These are phyloP conservation scores for Cajanus cajan DNA, from an alignment of 306 rosid species.

Conservation along the genomic window DNA sequence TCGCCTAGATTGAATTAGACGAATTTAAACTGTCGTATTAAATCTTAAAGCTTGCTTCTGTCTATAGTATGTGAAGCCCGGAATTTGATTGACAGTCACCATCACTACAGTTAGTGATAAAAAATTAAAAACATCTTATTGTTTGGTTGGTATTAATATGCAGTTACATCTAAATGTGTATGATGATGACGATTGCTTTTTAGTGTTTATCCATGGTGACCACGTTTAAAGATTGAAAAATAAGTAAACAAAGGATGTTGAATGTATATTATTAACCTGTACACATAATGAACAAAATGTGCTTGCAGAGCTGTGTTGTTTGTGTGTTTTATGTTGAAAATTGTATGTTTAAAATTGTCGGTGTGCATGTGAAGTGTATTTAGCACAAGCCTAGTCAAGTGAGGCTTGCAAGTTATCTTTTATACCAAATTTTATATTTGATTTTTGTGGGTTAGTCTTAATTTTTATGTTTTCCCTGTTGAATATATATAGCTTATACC, in stretches of 20 bases:
- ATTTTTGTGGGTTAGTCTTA: neutral
- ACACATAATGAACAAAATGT: constrained; percentile 7
- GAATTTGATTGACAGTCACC: constrained; percentile 1
- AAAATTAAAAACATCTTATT: neutral
- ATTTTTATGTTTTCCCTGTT: constrained; percentile 5
- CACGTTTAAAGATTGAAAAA: neutral
- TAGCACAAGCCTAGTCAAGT: neutral
- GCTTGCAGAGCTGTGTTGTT: neutral
- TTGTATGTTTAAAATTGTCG: neutral
- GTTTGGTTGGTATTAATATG: neutral
- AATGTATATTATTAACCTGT: neutral
- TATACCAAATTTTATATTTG: neutral
- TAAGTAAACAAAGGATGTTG: neutral
- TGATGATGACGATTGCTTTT: neutral
- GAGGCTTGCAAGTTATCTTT: neutral
- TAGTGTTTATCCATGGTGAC: neutral
- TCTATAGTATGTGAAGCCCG: neutral
- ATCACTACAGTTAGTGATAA: neutral
- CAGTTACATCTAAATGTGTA: neutral
- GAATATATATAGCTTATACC: neutral
- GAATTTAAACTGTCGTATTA: neutral
- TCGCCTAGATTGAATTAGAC: neutral
- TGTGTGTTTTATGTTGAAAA: constrained; percentile 7
- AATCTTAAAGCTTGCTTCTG: constrained; percentile 7
- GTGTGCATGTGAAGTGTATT: neutral